A percentile compares a stretch with the other conserved stretches of the same genome.
Evolutionary conservation across 305 asterid genomes (phyloP).

Genomic region (Plantago lanceolata): DNA sequence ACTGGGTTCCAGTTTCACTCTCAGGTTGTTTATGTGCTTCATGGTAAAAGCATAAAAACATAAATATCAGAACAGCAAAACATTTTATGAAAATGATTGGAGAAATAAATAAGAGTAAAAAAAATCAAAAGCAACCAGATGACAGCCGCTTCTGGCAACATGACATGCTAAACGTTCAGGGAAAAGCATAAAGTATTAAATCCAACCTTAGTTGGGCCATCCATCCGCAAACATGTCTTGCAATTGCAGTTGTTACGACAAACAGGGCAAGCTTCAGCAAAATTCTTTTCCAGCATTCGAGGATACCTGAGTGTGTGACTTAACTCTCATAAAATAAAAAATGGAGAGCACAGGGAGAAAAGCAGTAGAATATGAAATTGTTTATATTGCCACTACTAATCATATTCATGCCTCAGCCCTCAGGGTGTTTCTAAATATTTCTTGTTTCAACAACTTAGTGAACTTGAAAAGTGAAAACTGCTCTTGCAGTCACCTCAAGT

Average conservation of each 20-base stretch:
- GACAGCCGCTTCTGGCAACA: neutral
- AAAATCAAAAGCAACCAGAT: neutral
- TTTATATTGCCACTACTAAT: neutral
- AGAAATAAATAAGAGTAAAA: neutral
- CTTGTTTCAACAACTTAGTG: neutral
- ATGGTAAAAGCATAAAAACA: slow-evolving; percentile 17
- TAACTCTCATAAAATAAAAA: slow-evolving; percentile 22
- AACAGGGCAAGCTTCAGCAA: slow-evolving; percentile 64
- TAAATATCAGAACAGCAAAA: slow-evolving; percentile 8
- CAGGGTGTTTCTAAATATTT: neutral
- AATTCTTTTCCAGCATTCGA: slow-evolving; percentile 48
- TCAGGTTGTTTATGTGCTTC: slow-evolving; percentile 43
- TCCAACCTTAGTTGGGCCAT: slow-evolving; percentile 48
- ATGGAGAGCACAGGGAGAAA: neutral
- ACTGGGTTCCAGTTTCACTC: slow-evolving; percentile 26
- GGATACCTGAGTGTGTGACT: slow-evolving; percentile 56
- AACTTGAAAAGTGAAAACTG: neutral
- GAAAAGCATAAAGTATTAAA: slow-evolving; percentile 7
- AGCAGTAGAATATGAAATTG: neutral
- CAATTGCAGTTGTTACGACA: slow-evolving; percentile 66
- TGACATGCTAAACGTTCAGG: neutral
- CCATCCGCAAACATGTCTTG: slow-evolving; percentile 63
- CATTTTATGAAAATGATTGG: neutral
- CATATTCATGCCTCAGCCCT: neutral
- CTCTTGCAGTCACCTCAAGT: neutral